These are phyloP conservation scores for Pythium periplocum DNA, from an alignment of 352 stramenopile species.

Conservation along the genomic window DNA sequence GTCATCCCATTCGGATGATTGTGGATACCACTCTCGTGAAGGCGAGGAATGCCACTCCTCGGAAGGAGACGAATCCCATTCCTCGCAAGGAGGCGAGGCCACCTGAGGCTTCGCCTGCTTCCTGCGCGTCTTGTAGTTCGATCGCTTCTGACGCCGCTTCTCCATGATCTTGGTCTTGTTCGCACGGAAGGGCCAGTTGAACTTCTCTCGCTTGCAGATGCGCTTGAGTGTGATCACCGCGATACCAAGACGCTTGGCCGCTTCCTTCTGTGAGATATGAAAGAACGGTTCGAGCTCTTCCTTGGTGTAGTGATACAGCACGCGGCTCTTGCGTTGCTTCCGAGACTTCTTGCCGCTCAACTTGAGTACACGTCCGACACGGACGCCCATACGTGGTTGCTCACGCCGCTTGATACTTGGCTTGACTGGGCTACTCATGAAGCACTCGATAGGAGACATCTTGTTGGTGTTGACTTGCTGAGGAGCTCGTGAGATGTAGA, in stretches of 20 bases:
- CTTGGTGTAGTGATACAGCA: constrained; percentile 33
- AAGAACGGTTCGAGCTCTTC: constrained; percentile 35
- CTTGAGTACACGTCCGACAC: constrained; percentile 14
- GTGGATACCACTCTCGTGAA: too few relatives aligned
- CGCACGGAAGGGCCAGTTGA: constrained; percentile 51
- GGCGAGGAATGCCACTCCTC: neutral
- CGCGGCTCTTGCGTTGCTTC: constrained; percentile 37
- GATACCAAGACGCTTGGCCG: constrained; percentile 34
- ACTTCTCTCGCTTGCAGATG: constrained; percentile 43
- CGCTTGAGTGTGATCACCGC: constrained; percentile 70
- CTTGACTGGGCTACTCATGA: constrained; percentile 9
- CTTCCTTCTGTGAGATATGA: constrained; percentile 42
- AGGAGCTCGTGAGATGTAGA: constrained; percentile 24
- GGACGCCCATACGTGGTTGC: constrained; percentile 7
- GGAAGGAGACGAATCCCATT: neutral
- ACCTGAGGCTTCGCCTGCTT: neutral
- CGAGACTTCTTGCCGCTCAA: constrained; percentile 15
- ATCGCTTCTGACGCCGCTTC: neutral
- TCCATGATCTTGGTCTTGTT: constrained; percentile 15
- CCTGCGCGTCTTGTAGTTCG: neutral
- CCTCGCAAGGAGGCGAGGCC: neutral
- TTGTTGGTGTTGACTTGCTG: constrained; percentile 10
- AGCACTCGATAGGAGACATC: constrained; percentile 3
- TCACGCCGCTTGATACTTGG: constrained; percentile 9
- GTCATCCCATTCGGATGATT: neutral